Base-by-base conservation (phyloP, 139 green algal species). In the Auxenochlorella protothecoides region DNA sequence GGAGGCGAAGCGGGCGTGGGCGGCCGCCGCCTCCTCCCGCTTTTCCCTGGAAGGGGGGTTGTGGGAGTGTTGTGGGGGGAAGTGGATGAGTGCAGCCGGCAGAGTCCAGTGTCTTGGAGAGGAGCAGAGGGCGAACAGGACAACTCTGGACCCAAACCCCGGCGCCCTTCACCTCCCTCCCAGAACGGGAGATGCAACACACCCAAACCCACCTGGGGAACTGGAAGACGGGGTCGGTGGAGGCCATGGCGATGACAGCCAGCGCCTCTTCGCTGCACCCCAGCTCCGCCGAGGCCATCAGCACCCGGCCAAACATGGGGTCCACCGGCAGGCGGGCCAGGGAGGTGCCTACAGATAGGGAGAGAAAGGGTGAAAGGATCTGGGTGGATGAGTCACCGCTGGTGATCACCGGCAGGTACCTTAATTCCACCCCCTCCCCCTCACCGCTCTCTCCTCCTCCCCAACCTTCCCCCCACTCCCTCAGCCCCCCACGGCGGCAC, bases 271-370 rank as follows among this genome's bases (percentile, higher is more conserved):
- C 13, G 4, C 16, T 59, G 72, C 91, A 96, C 52, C 86, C 85
- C 73, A 87, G 78, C n/a, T 79, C 78, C 0, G 71, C 74, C 0
- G 80, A 82, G 53, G 85, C 54, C 65, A 84, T 51, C n/a, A 81
- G 69, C 59, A 76, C 61, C 61, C 76, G 82, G 10, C 63, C 85
- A 68, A 85, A 92, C 81, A 88, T 86, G 5, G 92, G 92, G 61
- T 97, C 91, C 9, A 97, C 81, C 0, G 92, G 92, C 68, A 97
- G 81, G 3, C 83, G 76, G 5, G 87, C 80, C 79, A 97, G 81
- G 9, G 27, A 44, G 27, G 27, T 44, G 27, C 27, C 27, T 44
- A 44, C 27, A 44, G 27, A 1, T 44, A 44, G 27, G 27, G 27
- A 44, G 27, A 44, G 27, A 44, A 44, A 44, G 27, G 27, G 27